Base-by-base conservation (phyloP, 306 rosid species). In the Trichosanthes cucumerina region DNA sequence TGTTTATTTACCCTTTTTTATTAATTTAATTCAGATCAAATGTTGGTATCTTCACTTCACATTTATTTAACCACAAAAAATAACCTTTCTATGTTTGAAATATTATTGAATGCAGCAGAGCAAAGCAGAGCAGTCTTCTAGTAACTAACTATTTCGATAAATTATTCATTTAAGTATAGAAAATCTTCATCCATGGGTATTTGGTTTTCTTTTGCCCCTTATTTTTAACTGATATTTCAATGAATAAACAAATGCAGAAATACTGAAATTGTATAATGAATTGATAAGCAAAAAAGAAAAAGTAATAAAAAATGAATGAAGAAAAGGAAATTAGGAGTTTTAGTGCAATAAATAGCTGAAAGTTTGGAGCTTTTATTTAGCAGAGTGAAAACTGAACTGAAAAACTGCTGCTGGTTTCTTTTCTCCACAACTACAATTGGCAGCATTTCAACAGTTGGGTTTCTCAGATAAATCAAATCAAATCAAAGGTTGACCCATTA, bases 371-470 rank as follows among this genome's bases (percentile, higher is more conserved):
- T 63, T 63, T 63, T 63, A 34, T 28, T 63, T 63, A 34, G 69
- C 69, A 62, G 69, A 63, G 23, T 33, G 3, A 33, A 38, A 66
- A 36, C 74, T 36, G 47, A 66, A 9, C 50, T 19, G 46, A 19
- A 19, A 66, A 66, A 60, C 68, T 60, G 39, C 4, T 14, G 15
- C 28, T 60, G 4, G 10, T 9, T 60, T 59, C 36, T 9, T 57
- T 57, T 23, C 63, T 57, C 14, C 63, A 57, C 44, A 16, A 18
- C 71, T 33, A 18, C 73, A 36, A 36, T 68, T 68, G 19, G 53
- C 75, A 38, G 18, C 75, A 43, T 21, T n/a, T 38, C 53, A 68
- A 68, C 75, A n/a, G 53, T n/a, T 68, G 75, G 73, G 73, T n/a
- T 65, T 65, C 47, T 65, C 12, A 36, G 5, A 65, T 39, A 68